A percentile compares a stretch with the other conserved stretches of the same genome.
These are phyloP conservation scores for Populus simonii DNA, from an alignment of 345 rosid species.

Conservation along the genomic window DNA sequence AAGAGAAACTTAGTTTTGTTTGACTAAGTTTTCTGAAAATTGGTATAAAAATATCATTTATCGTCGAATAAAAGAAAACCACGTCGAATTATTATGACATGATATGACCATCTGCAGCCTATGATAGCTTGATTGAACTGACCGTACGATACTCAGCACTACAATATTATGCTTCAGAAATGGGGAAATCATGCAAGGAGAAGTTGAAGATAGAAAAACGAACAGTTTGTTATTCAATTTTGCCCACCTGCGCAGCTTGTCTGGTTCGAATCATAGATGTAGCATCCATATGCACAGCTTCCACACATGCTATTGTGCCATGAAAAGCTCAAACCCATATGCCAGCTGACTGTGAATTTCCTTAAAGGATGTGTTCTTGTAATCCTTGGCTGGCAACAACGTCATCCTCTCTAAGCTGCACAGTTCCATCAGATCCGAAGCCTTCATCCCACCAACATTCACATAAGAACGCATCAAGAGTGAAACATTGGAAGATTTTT, in stretches of 20 bases:
- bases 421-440: too few relatives aligned
- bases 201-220: background rate
- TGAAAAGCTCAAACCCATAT: constrained; percentile 18
- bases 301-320: constrained; percentile 2
- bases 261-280: background rate
- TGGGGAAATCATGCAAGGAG: background rate
- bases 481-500: background rate
- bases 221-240: background rate
- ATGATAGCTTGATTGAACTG: too few relatives aligned
- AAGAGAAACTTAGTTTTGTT: too few relatives aligned
- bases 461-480: background rate
- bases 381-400: background rate
- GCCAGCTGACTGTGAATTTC: constrained; percentile 6
- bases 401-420: too few relatives aligned
- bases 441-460: background rate
- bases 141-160: too few relatives aligned
- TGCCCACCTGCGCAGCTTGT: background rate
- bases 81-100: too few relatives aligned
- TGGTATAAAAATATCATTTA: too few relatives aligned
- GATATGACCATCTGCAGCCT: too few relatives aligned
- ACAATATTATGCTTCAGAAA: too few relatives aligned
- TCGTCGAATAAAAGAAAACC: too few relatives aligned
- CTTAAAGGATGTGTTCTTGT: background rate
- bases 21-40: too few relatives aligned
- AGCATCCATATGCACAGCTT: background rate